These are phyloP conservation scores for Panicum hallii DNA, from an alignment of 202 grass and related monocot species.

Conservation along the genomic window DNA sequence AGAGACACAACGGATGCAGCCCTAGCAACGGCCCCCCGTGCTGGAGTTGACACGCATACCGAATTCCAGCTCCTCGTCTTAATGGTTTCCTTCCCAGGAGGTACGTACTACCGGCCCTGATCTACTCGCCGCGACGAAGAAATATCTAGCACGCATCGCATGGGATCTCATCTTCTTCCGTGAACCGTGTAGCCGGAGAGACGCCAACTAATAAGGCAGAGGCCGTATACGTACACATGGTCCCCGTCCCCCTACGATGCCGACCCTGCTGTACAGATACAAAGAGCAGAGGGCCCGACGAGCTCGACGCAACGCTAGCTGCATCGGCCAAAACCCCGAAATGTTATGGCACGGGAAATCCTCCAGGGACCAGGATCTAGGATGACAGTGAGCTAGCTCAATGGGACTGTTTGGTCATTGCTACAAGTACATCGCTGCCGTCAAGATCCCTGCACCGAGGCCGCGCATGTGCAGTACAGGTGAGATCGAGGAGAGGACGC, in stretches of 20 bases:
- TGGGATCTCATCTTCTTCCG: neutral
- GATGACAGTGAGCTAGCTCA: neutral
- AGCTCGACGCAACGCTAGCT: neutral
- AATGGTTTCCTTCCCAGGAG: neutral
- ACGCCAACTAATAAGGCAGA: neutral
- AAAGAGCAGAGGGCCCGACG: neutral
- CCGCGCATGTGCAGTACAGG: constrained; percentile 29
- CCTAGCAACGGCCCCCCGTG: neutral
- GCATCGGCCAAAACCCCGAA: neutral
- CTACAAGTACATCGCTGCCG: neutral
- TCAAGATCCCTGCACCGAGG: neutral
- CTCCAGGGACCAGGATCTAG: neutral
- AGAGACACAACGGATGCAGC: neutral
- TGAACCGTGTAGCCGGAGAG: neutral
- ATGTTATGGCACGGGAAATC: neutral
- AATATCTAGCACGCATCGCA: constrained; percentile 1
- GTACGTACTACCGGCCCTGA: neutral
- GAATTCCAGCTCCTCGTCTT: neutral
- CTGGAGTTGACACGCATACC: constrained; percentile 24
- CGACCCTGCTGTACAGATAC: neutral
- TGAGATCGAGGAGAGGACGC: constrained; percentile 10
- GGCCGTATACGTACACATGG: neutral
- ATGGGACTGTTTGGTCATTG: neutral
- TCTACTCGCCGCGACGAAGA: constrained; percentile 13
- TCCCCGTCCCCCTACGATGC: neutral